These are phyloP conservation scores for Gynochthodes officinalis DNA, from an alignment of 257 asterid genomes.

Conservation along the genomic window DNA sequence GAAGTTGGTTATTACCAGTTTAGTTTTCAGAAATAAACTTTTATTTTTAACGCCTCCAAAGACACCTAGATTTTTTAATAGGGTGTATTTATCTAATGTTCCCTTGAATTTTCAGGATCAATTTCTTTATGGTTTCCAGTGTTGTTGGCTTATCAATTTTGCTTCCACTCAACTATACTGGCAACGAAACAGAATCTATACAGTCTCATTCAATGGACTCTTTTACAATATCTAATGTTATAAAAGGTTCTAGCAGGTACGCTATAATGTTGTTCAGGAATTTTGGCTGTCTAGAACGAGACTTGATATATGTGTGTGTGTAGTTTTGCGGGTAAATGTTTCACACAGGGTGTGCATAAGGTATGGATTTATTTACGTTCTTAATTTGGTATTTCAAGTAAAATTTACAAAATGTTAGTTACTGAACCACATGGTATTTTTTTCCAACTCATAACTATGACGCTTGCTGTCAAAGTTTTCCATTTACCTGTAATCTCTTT, in stretches of 20 bases:
- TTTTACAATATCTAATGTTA: slow-evolving; percentile 76
- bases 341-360: background rate
- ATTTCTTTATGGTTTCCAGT: slow-evolving; percentile 69
- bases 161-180: slow-evolving; percentile 76
- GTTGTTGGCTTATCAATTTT: slow-evolving; percentile 58
- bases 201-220: slow-evolving; percentile 60
- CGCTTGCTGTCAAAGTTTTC: background rate
- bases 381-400: too few relatives aligned
- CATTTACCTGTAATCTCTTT: background rate
- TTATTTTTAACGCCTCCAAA: too few relatives aligned
- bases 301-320: background rate
- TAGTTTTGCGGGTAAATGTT: too few relatives aligned
- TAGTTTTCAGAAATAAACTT: too few relatives aligned
- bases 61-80: too few relatives aligned
- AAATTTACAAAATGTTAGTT: too few relatives aligned
- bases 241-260: slow-evolving; percentile 74
- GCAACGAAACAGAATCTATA: slow-evolving; percentile 30
- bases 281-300: background rate
- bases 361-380: too few relatives aligned
- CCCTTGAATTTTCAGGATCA: slow-evolving; percentile 56
- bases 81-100: background rate
- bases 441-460: too few relatives aligned
- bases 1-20: too few relatives aligned
- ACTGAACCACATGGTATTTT: too few relatives aligned
- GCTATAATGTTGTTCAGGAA: background rate